Percentiles rank a stretch among this genome's conserved stretches.
phyloP scores from a whole-genome alignment of 768 basidiomycete species.

The Pleurotus sapidus region DNA sequence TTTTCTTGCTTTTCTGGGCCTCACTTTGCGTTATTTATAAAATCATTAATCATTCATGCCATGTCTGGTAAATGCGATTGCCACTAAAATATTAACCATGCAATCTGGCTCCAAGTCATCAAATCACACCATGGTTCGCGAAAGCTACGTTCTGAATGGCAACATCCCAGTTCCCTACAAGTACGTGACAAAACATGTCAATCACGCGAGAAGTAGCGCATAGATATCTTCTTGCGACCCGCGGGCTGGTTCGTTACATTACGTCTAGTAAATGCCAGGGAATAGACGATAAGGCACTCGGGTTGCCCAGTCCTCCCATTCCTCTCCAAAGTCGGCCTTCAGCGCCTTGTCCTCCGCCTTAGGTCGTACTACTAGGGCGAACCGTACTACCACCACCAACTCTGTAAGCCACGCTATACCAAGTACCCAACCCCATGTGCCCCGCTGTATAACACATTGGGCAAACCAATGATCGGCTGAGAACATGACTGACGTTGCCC shows the following conservation, averaged over 20 bases:
- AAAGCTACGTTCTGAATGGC: no score
- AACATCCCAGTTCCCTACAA: no score
- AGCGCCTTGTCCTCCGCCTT: slow-evolving; percentile 29
- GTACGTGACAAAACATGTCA: no score
- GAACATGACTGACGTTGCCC: not conserved
- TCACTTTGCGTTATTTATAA: not conserved
- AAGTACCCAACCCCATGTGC: not conserved
- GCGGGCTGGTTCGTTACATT: no score
- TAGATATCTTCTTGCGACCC: no score
- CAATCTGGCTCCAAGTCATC: no score
- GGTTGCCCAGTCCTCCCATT: slow-evolving; percentile 27
- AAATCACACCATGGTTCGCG: no score
- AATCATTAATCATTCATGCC: not conserved
- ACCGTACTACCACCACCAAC: not conserved
- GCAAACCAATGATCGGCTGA: not conserved
- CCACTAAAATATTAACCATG: no score
- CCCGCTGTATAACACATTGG: not conserved
- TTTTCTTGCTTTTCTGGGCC: not conserved
- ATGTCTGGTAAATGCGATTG: no score
- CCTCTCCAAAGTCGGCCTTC: slow-evolving; percentile 25
- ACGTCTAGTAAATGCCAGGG: slow-evolving; percentile 28
- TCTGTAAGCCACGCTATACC: not conserved
- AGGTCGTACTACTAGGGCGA: not conserved
- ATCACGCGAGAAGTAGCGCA: no score
- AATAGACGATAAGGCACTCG: slow-evolving; percentile 30